Conservation (phyloP, 305 asterid genomes). For the Solanum aculeatissimum region DNA sequence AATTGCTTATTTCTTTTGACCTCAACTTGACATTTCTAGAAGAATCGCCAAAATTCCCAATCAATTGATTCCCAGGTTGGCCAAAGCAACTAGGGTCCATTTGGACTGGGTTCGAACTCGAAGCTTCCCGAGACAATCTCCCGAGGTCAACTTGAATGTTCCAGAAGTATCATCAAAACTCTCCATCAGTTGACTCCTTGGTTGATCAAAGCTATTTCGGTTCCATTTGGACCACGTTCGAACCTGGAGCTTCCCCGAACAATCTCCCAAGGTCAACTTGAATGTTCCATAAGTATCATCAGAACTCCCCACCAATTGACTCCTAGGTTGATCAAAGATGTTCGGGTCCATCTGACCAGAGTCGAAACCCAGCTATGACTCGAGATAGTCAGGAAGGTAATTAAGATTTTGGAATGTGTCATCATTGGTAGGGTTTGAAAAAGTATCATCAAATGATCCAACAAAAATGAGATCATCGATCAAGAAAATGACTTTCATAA, state of each 20-base stretch:
- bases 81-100: not conserved
- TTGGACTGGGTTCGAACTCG: not conserved
- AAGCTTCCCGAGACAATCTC: not conserved
- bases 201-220: not conserved
- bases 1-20: conserved; percentile 3
- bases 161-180: not conserved
- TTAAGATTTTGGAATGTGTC: not conserved
- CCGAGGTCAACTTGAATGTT: not conserved
- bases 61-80: not conserved
- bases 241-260: not conserved
- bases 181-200: not conserved
- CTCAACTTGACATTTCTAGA: not conserved
- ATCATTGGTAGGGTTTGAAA: conserved; percentile 19
- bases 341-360: not conserved
- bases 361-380: not conserved
- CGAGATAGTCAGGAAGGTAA: not conserved
- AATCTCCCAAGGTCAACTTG: not conserved
- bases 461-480: conserved; percentile 38
- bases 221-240: conserved; percentile 1
- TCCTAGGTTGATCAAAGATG: not conserved
- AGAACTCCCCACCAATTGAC: not conserved
- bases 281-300: not conserved
- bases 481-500: not conserved
- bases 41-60: not conserved
- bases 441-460: conserved; percentile 48